phyloP scores from a whole-genome alignment of 768 basidiomycete species.

The Tulasnella sp. region DNA sequence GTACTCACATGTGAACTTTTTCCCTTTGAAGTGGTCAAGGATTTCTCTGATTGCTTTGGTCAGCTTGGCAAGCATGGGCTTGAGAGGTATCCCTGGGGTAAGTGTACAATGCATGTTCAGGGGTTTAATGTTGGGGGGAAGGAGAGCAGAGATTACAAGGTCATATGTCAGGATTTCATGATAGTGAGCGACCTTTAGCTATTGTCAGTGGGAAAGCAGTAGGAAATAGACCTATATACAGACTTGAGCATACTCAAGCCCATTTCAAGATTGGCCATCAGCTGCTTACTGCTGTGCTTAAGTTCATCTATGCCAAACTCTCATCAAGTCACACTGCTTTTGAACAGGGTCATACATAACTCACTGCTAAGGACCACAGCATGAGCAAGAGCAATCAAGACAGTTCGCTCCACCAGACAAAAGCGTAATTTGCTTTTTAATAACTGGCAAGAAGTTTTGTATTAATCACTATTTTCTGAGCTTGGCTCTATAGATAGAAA shows the following conservation, averaged over 20 bases:
- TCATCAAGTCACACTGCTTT: slow-evolving; percentile 6
- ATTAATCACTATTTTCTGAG: slow-evolving; percentile 89
- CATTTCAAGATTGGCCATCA: slow-evolving; percentile 62
- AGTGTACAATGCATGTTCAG: slow-evolving; percentile 72
- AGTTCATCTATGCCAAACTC: slow-evolving; percentile 43
- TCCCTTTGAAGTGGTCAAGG: slow-evolving; percentile 89
- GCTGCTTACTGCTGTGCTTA: slow-evolving; percentile 61
- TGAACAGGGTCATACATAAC: not conserved
- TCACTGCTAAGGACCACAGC: slow-evolving; percentile 71
- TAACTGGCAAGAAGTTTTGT: slow-evolving; percentile 86
- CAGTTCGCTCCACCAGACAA: slow-evolving; percentile 90
- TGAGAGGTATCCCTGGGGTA: slow-evolving; percentile 86
- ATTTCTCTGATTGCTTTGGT: slow-evolving; percentile 98
- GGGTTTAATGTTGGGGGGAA: slow-evolving; percentile 61
- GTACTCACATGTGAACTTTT: slow-evolving; percentile 96
- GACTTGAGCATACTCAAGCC: slow-evolving; percentile 69
- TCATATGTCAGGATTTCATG: slow-evolving; percentile 94
- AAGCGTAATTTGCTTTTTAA: slow-evolving; percentile 95
- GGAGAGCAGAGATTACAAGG: slow-evolving; percentile 77
- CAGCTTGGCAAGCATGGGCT: slow-evolving; percentile 98
- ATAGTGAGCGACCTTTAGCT: too few relatives aligned
- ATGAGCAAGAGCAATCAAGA: slow-evolving; percentile 89
- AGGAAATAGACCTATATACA: slow-evolving; percentile 65
- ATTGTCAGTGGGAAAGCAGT: not conserved
- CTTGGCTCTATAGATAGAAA: slow-evolving; percentile 56